Evolutionary conservation across 495 filamentous ascomycete species (phyloP).

Genomic region (Talaromyces borbonicus): DNA sequence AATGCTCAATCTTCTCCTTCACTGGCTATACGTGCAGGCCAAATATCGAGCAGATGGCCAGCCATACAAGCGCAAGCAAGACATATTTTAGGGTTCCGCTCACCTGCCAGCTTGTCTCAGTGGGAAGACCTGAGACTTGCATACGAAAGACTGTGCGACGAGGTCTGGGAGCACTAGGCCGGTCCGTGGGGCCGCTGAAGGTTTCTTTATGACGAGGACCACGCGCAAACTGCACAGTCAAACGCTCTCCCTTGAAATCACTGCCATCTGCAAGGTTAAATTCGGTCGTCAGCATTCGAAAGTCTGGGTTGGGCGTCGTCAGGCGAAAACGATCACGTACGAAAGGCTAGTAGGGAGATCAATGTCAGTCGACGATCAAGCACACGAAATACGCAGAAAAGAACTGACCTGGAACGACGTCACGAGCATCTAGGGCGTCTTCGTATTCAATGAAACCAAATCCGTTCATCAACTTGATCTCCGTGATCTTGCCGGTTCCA

Average conservation of each 20-base stretch:
- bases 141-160: slow-evolving; percentile 92
- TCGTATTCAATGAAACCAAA: slow-evolving; percentile 99
- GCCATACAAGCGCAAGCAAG: too few species aligned
- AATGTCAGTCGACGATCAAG: not conserved
- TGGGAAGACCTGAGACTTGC: slow-evolving; percentile 92
- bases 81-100: slow-evolving; percentile 57
- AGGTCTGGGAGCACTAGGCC: slow-evolving; percentile 70
- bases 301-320: too few species aligned
- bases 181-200: slow-evolving; percentile 56
- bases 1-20: too few species aligned
- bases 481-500: slow-evolving; percentile 92
- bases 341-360: slow-evolving; percentile 33
- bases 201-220: slow-evolving; percentile 81
- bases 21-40: too few species aligned
- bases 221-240: slow-evolving; percentile 96
- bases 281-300: slow-evolving; percentile 13
- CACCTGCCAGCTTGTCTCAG: slow-evolving; percentile 99
- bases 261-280: slow-evolving; percentile 64
- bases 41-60: too few species aligned
- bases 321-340: slow-evolving; percentile 32
- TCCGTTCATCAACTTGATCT: slow-evolving; percentile 99
- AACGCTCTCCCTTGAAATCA: slow-evolving; percentile 92
- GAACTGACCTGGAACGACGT: slow-evolving; percentile 81
- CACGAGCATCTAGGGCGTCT: slow-evolving; percentile 90
- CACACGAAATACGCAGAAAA: not conserved